These are phyloP conservation scores for Penicillium sp. DNA, from an alignment of 2,329 filamentous ascomycete genomes.

Conservation along the genomic window DNA sequence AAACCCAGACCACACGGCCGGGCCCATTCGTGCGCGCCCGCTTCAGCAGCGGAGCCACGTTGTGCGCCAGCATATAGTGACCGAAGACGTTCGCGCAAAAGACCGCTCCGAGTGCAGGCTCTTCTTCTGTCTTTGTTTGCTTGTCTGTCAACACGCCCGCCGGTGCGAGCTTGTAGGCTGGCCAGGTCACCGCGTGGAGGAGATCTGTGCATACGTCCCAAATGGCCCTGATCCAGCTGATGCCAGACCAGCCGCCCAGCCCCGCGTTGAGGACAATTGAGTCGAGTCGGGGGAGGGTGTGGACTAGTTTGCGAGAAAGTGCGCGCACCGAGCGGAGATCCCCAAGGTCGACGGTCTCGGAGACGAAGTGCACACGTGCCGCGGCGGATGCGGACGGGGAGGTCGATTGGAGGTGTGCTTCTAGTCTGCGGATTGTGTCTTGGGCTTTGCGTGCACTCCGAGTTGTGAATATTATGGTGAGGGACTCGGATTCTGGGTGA, in stretches of 20 bases:
- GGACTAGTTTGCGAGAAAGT: conserved; percentile 50
- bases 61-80: conserved; percentile 85
- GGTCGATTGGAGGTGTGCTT: conserved; percentile 56
- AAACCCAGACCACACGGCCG: conserved; percentile 81
- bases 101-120: conserved; percentile 69
- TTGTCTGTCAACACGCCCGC: conserved; percentile 53
- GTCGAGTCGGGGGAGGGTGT: conserved; percentile 67
- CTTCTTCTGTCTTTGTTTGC: conserved; percentile 44
- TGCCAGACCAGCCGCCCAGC: conserved; percentile 78
- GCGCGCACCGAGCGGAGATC: conserved; percentile 55
- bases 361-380: conserved; percentile 49
- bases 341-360: conserved; percentile 58
- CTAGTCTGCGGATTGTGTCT: conserved; percentile 65
- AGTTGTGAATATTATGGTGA: conserved; percentile 81
- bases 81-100: conserved; percentile 94
- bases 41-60: conserved; percentile 70
- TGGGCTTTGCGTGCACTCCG: conserved; percentile 70
- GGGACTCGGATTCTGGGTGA: conserved; percentile 62
- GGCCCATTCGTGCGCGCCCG: conserved; percentile 41
- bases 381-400: conserved; percentile 40
- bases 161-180: conserved; percentile 67
- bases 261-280: conserved; percentile 82
- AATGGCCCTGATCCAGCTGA: conserved; percentile 65
- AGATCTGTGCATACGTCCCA: conserved; percentile 60
- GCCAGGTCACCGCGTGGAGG: conserved; percentile 69